Base-by-base conservation (phyloP, 208 protist species). In the Herpetomonas tarakana region DNA sequence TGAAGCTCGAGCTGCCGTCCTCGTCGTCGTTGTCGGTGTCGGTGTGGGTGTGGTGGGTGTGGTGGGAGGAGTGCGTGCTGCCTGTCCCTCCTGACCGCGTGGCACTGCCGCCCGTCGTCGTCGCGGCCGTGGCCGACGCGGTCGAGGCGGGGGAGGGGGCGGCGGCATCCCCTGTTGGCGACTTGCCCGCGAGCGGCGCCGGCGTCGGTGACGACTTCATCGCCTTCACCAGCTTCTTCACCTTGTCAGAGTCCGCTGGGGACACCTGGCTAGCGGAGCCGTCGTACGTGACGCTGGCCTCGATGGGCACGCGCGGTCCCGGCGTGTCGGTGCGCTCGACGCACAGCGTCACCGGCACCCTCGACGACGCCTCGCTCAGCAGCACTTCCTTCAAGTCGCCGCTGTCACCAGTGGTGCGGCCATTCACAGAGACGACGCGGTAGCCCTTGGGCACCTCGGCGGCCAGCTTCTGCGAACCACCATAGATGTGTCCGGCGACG, bases 231-330 rank as follows among this genome's bases (percentile, higher is more conserved):
- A 85, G 45, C 57, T 70, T 49, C 56, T 71, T 51, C 22, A 85
- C 68, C n/a, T 65, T 65, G 11, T 49, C 52, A 12, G 41, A 16
- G 50, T 68, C 76, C 6, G 60, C 71, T 22, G 51, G 7, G 24
- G 61, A 69, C 11, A 82, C 54, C 19, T 60, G 49, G 55, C 81
- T 87, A 1, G 76, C 54, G 2, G 49, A 44, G 11, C 81, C 81
- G 56, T 92, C 67, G 58, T 19, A 77, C n/a, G 70, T 7, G 21
- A 92, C 81, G 53, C 81, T 92, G 16, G 75, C 62, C 35, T 78
- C 73, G 31, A 92, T 88, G 2, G 65, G 26, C 2, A 92, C 65
- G 27, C 31, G 64, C 14, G 70, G 54, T 7, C 56, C 49, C 1
- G 50, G 58, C 30, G 69, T 58, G 41, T 76, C 71, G 9, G 68